These are phyloP conservation scores for Rhodamnia argentea DNA, from an alignment of 345 rosid species.

Conservation along the genomic window DNA sequence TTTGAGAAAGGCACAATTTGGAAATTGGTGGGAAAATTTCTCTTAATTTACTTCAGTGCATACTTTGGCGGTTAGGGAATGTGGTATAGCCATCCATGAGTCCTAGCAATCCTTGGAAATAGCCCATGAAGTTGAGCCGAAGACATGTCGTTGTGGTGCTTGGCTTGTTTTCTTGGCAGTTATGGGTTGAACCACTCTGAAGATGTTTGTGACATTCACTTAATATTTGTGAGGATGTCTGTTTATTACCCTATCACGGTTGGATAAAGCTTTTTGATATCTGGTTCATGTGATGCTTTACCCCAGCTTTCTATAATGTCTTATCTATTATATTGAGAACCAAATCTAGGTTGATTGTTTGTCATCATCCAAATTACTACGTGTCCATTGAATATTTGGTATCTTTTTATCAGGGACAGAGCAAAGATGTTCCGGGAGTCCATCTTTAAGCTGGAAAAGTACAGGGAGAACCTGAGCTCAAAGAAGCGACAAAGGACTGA, in stretches of 20 bases:
- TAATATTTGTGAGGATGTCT: neutral
- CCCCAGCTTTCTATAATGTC: neutral
- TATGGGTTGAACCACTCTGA: neutral
- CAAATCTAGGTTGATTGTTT: neutral
- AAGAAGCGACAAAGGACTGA: conserved; percentile 76
- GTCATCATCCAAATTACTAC: neutral
- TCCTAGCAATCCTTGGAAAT: neutral
- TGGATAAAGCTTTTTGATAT: neutral
- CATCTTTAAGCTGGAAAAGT: conserved; percentile 61
- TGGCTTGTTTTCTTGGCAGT: neutral
- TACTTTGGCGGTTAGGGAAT: neutral
- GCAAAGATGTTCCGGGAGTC: conserved; percentile 54
- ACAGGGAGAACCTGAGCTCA: conserved; percentile 49
- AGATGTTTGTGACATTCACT: neutral
- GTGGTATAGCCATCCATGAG: neutral
- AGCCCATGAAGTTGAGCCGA: neutral
- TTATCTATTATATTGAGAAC: neutral
- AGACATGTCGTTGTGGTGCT: neutral
- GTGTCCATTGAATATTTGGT: conserved; percentile 4
- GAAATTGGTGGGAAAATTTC: neutral
- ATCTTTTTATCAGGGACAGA: conserved; percentile 54
- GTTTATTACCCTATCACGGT: neutral
- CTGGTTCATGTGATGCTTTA: neutral
- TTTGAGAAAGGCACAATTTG: neutral
- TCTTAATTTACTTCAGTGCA: neutral